phyloP scores from a whole-genome alignment of 352 stramenopile species.

The Pythium folliculosum region DNA sequence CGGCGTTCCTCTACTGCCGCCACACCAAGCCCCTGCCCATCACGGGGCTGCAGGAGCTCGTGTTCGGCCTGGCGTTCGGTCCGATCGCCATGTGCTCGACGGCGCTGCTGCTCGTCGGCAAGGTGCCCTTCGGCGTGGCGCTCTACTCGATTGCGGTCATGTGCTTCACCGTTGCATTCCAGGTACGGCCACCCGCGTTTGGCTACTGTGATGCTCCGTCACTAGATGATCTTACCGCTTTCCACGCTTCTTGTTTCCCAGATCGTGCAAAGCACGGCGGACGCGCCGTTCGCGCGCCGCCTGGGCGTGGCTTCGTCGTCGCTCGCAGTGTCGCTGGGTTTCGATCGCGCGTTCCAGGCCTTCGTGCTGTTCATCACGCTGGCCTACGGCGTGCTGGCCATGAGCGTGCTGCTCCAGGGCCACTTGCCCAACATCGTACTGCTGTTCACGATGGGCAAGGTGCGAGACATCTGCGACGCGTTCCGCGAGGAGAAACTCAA shows the following conservation, averaged over 20 bases:
- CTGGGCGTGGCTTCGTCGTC: slow-evolving; percentile 50
- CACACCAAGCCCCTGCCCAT: slow-evolving; percentile 34
- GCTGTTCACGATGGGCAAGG: slow-evolving; percentile 47
- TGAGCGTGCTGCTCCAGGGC: slow-evolving; percentile 51
- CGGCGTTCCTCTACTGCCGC: slow-evolving; percentile 61
- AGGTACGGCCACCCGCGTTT: slow-evolving; percentile 24
- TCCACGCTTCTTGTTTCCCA: slow-evolving; percentile 4
- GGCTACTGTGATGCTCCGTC: too few relatives aligned
- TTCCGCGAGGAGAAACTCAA: slow-evolving; percentile 71
- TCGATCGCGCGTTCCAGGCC: slow-evolving; percentile 58
- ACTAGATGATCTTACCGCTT: too few relatives aligned
- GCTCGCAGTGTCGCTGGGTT: slow-evolving; percentile 57
- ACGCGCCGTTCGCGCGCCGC: slow-evolving; percentile 69
- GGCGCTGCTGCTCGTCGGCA: slow-evolving; percentile 47
- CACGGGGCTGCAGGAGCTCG: slow-evolving; percentile 54
- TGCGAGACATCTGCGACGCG: slow-evolving; percentile 71
- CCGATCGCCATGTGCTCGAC: slow-evolving; percentile 63
- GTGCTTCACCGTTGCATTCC: slow-evolving; percentile 57
- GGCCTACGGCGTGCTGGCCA: slow-evolving; percentile 55
- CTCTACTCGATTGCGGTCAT: slow-evolving; percentile 66
- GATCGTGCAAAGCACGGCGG: slow-evolving; percentile 67
- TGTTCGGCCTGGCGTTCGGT: slow-evolving; percentile 47
- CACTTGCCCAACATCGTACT: slow-evolving; percentile 75
- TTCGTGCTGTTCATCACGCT: slow-evolving; percentile 64
- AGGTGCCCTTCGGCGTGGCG: slow-evolving; percentile 40